phyloP scores from a whole-genome alignment of 352 stramenopile genomes.

The Globisporangium perplexum region DNA sequence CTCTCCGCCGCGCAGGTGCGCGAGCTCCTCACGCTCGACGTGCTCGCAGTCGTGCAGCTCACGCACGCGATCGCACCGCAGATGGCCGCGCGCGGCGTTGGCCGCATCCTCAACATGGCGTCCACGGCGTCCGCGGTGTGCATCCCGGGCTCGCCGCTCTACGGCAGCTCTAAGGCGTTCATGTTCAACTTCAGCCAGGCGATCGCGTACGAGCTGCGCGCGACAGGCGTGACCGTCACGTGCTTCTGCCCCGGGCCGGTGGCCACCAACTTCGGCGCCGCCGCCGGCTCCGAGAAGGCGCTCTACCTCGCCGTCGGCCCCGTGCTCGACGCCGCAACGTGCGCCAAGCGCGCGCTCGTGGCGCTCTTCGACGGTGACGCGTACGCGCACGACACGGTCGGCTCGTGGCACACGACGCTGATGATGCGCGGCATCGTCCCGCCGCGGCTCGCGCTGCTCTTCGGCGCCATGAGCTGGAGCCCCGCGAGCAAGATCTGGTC shows the following conservation, averaged over 20 bases:
- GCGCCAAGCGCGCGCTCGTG: slow-evolving; percentile 8
- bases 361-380: slow-evolving; percentile 15
- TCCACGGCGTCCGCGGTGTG: slow-evolving; percentile 47
- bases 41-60: slow-evolving; percentile 42
- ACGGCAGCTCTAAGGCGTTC: slow-evolving; percentile 65
- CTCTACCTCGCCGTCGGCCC: background rate
- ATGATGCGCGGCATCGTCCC: slow-evolving; percentile 4
- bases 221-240: slow-evolving; percentile 56
- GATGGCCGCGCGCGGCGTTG: slow-evolving; percentile 59
- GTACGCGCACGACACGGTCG: slow-evolving; percentile 46
- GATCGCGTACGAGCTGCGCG: slow-evolving; percentile 66
- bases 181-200: slow-evolving; percentile 62
- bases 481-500: background rate
- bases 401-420: slow-evolving; percentile 4
- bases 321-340: slow-evolving; percentile 4
- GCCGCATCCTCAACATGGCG: slow-evolving; percentile 74
- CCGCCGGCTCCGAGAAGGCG: slow-evolving; percentile 24
- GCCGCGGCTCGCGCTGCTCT: background rate
- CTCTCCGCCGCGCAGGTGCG: slow-evolving; percentile 2
- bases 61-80: slow-evolving; percentile 49
- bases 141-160: slow-evolving; percentile 50
- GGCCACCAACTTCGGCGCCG: slow-evolving; percentile 57
- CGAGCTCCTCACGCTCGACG: slow-evolving; percentile 1
- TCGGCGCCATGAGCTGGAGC: background rate
- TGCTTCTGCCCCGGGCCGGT: slow-evolving; percentile 54